Evolutionary conservation across 2,329 filamentous ascomycete species (phyloP).

Genomic region (Pestalotiopsis sp.): DNA sequence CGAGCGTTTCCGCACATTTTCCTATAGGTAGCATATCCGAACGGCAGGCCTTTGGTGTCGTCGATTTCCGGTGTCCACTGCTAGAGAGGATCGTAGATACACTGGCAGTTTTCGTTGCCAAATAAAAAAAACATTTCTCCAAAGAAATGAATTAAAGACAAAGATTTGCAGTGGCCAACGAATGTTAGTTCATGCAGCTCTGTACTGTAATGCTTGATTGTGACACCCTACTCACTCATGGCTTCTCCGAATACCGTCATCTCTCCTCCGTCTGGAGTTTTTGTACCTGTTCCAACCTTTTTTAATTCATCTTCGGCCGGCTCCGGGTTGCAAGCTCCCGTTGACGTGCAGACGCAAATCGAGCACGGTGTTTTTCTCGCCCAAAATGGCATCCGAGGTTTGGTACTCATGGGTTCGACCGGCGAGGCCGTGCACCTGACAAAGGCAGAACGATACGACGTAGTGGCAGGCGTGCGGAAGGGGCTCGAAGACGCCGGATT

Average conservation of each 20-base stretch:
- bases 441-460: slow-evolving; percentile 54
- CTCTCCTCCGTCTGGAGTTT: slow-evolving; percentile 55
- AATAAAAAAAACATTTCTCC: not conserved
- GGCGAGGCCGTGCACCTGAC: slow-evolving; percentile 67
- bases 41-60: not conserved
- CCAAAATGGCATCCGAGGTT: slow-evolving; percentile 59
- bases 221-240: not conserved
- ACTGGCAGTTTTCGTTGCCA: no score
- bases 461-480: slow-evolving; percentile 57
- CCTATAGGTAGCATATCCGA: not conserved
- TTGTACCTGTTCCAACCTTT: slow-evolving; percentile 66
- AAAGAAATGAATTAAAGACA: not conserved
- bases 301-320: slow-evolving; percentile 47
- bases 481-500: slow-evolving; percentile 59
- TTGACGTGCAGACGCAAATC: slow-evolving; percentile 62
- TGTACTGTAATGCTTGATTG: not conserved
- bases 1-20: not conserved
- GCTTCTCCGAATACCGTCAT: no score
- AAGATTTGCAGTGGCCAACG: not conserved
- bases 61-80: not conserved
- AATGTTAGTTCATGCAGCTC: not conserved
- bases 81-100: not conserved
- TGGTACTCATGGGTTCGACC: slow-evolving; percentile 66
- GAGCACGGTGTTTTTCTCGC: slow-evolving; percentile 64
- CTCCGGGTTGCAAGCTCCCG: slow-evolving; percentile 47